Conservation (phyloP, 2,329 filamentous ascomycete genomes). For the Monilinia fructicola region DNA sequence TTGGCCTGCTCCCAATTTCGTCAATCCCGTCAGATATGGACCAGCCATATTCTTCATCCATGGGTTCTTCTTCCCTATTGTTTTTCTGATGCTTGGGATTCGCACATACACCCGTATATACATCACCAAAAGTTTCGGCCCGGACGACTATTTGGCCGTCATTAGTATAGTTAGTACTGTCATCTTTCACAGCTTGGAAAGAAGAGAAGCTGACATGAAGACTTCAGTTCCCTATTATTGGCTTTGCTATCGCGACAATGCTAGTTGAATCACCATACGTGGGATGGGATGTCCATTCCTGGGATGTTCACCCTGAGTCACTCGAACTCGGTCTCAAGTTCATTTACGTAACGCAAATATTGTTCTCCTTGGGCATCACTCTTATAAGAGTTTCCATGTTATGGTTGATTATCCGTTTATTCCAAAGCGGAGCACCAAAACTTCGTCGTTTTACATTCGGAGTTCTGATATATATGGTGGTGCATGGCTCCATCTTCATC, state of each 20-base stretch:
- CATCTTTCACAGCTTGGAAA: not conserved
- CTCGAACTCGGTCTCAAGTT: not conserved
- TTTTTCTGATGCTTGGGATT: not conserved
- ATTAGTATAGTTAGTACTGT: not conserved
- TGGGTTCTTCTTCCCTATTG: not conserved
- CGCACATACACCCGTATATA: constrained; percentile 2
- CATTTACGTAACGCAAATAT: not conserved
- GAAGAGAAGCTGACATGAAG: not conserved
- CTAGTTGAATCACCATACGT: not conserved
- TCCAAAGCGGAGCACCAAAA: not conserved
- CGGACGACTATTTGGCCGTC: not conserved
- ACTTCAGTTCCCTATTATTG: not conserved
- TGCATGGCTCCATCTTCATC: not conserved
- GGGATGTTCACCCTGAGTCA: not conserved
- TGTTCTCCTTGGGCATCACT: not conserved
- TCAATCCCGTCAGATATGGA: not conserved
- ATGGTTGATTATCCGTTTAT: not conserved
- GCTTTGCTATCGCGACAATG: not conserved
- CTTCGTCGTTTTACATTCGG: not conserved
- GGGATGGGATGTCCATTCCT: constrained; percentile 8
- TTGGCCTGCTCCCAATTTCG: constrained; percentile 2
- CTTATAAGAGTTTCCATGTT: not conserved
- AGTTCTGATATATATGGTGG: not conserved
- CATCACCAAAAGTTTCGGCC: not conserved
- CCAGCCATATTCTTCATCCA: not conserved